Percentiles rank a stretch among this genome's conserved stretches.
These are phyloP conservation scores for Leucoagaricus sp. DNA, from an alignment of 1,284 basidiomycete species.

Conservation along the genomic window DNA sequence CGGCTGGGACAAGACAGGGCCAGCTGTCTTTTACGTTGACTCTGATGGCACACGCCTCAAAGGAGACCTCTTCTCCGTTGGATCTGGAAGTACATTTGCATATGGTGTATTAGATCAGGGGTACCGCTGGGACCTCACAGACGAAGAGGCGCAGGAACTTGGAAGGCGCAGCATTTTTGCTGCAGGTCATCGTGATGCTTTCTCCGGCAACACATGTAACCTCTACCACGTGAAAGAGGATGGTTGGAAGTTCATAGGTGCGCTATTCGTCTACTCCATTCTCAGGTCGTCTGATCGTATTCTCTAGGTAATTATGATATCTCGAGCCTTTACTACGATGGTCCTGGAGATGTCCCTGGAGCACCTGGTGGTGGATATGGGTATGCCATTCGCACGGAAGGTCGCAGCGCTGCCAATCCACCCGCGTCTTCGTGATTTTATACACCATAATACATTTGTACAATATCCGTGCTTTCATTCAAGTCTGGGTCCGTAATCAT, in stretches of 20 bases:
- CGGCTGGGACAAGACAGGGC: slow-evolving; percentile 99
- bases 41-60: slow-evolving; percentile 95
- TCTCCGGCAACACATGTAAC: slow-evolving; percentile 97
- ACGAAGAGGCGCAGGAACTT: slow-evolving; percentile 95
- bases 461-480: slow-evolving; percentile 1
- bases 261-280: slow-evolving; percentile 27
- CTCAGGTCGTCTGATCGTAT: slow-evolving; percentile 17
- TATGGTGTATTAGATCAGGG: slow-evolving; percentile 99
- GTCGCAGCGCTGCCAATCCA: slow-evolving; percentile 41
- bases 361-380: slow-evolving; percentile 68
- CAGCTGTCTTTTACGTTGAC: slow-evolving; percentile 98
- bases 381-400: slow-evolving; percentile 67
- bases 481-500: background rate
- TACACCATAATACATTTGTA: slow-evolving; percentile 13
- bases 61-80: slow-evolving; percentile 97
- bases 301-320: slow-evolving; percentile 78
- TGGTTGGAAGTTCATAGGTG: slow-evolving; percentile 93
- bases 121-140: slow-evolving; percentile 92
- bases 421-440: slow-evolving; percentile 23
- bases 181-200: slow-evolving; percentile 96
- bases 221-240: slow-evolving; percentile 94
- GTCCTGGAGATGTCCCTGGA: slow-evolving; percentile 68
- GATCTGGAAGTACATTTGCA: slow-evolving; percentile 97
- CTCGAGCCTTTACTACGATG: slow-evolving; percentile 80
- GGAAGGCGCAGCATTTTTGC: slow-evolving; percentile 95